Base-by-base conservation (phyloP, 2,329 filamentous ascomycete species). In the Chaetomium sp. region DNA sequence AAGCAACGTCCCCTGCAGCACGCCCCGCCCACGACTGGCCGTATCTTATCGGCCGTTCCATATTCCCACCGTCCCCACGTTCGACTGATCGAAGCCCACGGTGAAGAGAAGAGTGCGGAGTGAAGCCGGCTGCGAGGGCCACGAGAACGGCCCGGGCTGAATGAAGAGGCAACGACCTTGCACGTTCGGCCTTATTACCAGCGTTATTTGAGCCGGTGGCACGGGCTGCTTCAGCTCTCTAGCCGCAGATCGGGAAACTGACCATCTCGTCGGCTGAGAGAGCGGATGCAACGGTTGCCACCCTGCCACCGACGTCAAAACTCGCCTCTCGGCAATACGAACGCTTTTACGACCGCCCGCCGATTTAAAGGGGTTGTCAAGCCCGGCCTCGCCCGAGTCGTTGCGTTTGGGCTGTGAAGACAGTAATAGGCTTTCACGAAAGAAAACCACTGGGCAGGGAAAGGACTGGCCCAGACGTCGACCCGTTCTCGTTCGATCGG, bases 41-140 rank as follows among this genome's bases (percentile, higher is more conserved):
- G 16, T 64, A 60, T 60, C 63, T 62, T 65, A 65, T 65, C 63
- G 58, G 47, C 58, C 27, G 45, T 55, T 50, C n/a, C n/a, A n/a
- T n/a, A 61, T 55, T 59, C 38, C 25, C 35, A 31, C 47, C 21
- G 35, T 31, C 58, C 38, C 63, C 54, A 42, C 63, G 54, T 53
- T 6, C 10, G 31, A 25, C 53, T n/a, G 33, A 45, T 57, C 57
- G 23, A 53, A 25, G 4, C 19, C 56, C 19, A 31, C 35, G 10
- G 8, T 21, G 33, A 21, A n/a, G 27, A 29, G 16, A 35, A 33
- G 33, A 49, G 54, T 25, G 31, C n/a, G 6, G 33, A 35, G 54
- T n/a, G 25, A 57, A 54, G 6, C 19, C 19, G 38, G 53, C 29
- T 27, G 49, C 31, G 25, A 50, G 21, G 25, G 23, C 7, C 55